Evolutionary conservation across 2,329 filamentous ascomycete genomes (phyloP).

Genomic region (Coniella lustricola): DNA sequence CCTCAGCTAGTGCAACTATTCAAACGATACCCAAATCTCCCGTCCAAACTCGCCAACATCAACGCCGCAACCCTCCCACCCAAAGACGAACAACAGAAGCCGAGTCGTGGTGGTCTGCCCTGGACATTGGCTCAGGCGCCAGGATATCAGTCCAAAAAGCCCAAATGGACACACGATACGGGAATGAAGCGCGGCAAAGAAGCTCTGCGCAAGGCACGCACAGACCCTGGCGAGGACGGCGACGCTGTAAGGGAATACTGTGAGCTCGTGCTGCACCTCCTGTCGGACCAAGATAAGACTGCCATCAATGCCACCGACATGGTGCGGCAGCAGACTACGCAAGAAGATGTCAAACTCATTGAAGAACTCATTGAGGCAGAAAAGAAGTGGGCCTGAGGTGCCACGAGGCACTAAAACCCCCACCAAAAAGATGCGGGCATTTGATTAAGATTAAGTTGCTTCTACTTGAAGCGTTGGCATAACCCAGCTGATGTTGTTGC

Average conservation of each 20-base stretch:
- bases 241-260: conserved; percentile 56
- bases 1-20: conserved; percentile 45
- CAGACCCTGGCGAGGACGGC: conserved; percentile 45
- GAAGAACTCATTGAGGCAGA: conserved; percentile 42
- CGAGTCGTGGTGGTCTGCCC: conserved; percentile 14
- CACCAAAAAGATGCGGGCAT: not conserved
- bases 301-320: conserved; percentile 28
- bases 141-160: conserved; percentile 27
- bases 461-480: not conserved
- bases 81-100: conserved; percentile 5
- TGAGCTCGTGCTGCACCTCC: conserved; percentile 45
- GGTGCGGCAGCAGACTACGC: conserved; percentile 37
- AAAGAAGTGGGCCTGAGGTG: conserved; percentile 22
- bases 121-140: conserved; percentile 18
- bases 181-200: conserved; percentile 50
- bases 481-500: not conserved
- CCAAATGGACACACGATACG: conserved; percentile 50
- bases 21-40: conserved; percentile 43
- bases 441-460: not conserved
- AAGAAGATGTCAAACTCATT: conserved; percentile 43
- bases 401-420: not conserved
- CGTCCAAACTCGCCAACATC: conserved; percentile 40
- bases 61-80: conserved; percentile 44
- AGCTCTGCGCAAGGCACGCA: conserved; percentile 43
- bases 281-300: conserved; percentile 29